Percentiles rank a stretch among this genome's conserved stretches.
Evolutionary conservation across 768 basidiomycete genomes (phyloP).

Genomic region (Pleurotus giganteus): DNA sequence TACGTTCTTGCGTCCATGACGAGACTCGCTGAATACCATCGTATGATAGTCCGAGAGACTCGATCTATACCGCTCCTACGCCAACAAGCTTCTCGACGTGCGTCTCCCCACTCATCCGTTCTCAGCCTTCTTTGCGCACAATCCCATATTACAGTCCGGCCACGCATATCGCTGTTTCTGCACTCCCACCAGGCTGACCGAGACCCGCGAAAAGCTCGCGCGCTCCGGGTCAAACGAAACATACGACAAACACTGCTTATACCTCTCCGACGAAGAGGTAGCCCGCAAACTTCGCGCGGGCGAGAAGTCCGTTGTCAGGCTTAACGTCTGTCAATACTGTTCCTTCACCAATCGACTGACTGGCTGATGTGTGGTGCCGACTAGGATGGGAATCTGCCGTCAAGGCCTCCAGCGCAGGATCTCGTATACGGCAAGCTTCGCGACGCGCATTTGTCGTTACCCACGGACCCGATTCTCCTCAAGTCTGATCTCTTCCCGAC

Average conservation of each 20-base stretch:
- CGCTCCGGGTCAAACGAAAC: constrained; percentile 71
- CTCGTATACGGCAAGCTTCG: constrained; percentile 73
- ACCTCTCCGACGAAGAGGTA: constrained; percentile 85
- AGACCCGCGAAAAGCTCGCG: constrained; percentile 68
- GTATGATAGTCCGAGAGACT: constrained; percentile 75
- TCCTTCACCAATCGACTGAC: background rate
- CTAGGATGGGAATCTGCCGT: constrained; percentile 60
- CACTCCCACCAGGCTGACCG: constrained; percentile 63
- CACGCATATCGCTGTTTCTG: constrained; percentile 97
- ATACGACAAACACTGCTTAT: constrained; percentile 88
- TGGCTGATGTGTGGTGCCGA: background rate
- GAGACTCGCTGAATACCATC: background rate
- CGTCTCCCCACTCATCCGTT: constrained; percentile 15
- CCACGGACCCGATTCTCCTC: constrained; percentile 88
- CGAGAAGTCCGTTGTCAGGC: constrained; percentile 78
- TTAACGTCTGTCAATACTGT: constrained; percentile 61
- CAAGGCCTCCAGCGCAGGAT: constrained; percentile 52
- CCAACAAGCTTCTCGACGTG: constrained; percentile 76
- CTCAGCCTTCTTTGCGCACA: background rate
- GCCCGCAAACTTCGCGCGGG: constrained; percentile 69
- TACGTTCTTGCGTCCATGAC: constrained; percentile 23
- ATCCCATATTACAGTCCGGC: constrained; percentile 52
- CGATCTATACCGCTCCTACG: constrained; percentile 77
- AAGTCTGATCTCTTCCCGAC: constrained; percentile 95
- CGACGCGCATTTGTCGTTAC: constrained; percentile 74